phyloP scores from a whole-genome alignment of 768 basidiomycete genomes.

The Clitopilus passeckerianus region DNA sequence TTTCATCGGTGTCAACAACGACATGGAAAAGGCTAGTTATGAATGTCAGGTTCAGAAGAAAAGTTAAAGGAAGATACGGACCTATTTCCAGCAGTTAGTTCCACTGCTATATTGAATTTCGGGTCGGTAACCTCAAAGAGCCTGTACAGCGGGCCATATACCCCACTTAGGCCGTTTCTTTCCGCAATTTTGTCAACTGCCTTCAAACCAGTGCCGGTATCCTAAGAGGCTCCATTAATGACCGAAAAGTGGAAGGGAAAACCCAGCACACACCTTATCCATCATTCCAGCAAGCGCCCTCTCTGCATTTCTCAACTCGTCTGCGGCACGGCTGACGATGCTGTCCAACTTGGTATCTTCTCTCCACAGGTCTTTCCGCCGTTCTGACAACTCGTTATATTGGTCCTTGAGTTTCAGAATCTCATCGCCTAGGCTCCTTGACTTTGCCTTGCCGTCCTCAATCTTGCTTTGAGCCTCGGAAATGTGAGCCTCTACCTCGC shows the following conservation, averaged over 20 bases:
- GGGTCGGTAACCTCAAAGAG: conserved; percentile 87
- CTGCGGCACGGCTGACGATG: conserved; percentile 67
- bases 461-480: conserved; percentile 51
- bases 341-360: conserved; percentile 88
- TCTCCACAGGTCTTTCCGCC: conserved; percentile 90
- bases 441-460: conserved; percentile 57
- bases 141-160: conserved; percentile 92
- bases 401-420: conserved; percentile 58
- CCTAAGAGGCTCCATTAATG: conserved; percentile 40
- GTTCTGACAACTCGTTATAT: conserved; percentile 66
- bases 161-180: conserved; percentile 69
- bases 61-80: conserved; percentile 21
- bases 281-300: conserved; percentile 82
- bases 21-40: conserved; percentile 83
- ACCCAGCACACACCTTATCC: conserved; percentile 67
- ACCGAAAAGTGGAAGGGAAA: background rate
- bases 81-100: conserved; percentile 96
- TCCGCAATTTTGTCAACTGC: conserved; percentile 84
- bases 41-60: background rate
- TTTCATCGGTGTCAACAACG: conserved; percentile 95
- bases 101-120: conserved; percentile 88
- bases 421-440: conserved; percentile 58
- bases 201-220: conserved; percentile 84
- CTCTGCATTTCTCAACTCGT: conserved; percentile 80
- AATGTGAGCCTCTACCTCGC: conserved; percentile 56